Evolutionary conservation across 1,284 basidiomycete species (phyloP), one percentile per base, ranked within the genome.

Genomic region (Anthracocystis setariae): DNA sequence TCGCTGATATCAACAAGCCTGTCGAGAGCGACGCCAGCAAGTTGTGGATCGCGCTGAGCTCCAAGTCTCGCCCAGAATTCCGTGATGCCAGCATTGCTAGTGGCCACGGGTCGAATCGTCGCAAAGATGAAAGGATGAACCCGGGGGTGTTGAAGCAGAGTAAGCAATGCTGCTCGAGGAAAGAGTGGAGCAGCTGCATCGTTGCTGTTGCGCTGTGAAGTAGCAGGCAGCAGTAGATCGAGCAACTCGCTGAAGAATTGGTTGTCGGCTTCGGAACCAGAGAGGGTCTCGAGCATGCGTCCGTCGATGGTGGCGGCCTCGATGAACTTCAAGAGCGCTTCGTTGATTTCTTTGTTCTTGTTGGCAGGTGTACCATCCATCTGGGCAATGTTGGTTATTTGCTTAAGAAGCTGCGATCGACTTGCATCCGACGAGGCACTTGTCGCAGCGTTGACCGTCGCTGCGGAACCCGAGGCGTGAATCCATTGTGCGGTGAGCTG

Each of bases 401-500:
- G 53, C 18, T 56, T 46, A 12, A 67, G 29, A 9, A 67, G 39
- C n/a, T 46, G 48, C 4, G 40, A 32, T 43, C 58, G 53, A 42
- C 49, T 57, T 4, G 53, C 53, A 18, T 52, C 51, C 43, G 55
- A 50, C 24, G 42, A 46, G 13, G 39, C 17, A 32, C 10, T 18
- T 13, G 10, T 47, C 17, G 32, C 44, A n/a, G 5, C 50, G 13
- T 21, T 46, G 18, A 37, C 50, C 24, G 40, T 38, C 18, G 42
- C 17, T 2, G 27, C 44, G 12, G 45, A 18, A 24, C 42, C 55
- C 3, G 50, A 25, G 10, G 33, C 46, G 17, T 32, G 57, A 1
- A 64, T 52, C 70, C 70, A 73, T 33, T 46, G 35, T 17, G 55
- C 46, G 7, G 64, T 73, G 37, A 73, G 50, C 24, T 73, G 56